Evolutionary conservation across 208 protist species (phyloP), one percentile per base, ranked within the genome.

Genomic region (Jaenimonas drosophilae): DNA sequence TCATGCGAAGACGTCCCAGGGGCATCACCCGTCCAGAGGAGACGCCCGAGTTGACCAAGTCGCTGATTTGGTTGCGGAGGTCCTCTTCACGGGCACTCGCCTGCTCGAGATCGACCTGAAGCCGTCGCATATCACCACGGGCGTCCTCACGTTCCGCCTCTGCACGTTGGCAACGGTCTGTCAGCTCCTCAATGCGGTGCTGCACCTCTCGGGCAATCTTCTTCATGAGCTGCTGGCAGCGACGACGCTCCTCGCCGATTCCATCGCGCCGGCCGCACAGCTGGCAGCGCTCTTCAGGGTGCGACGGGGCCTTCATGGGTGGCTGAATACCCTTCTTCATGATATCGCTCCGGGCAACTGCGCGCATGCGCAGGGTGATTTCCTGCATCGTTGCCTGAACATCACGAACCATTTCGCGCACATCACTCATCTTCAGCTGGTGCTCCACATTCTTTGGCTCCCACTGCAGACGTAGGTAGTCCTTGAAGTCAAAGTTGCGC

Each of bases 321-420:
- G 73, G 85, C 49, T 76, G 58, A 29, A 77, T 41, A 16, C 74
- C 59, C 29, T 73, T 57, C 29, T 68, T 60, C 49, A 94, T 30
- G 20, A 90, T 50, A 6, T 54, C 64, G 45, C 76, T 87, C 21
- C 65, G 41, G 33, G 65, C 19, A 38, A 90, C 49, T 5, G 85
- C 72, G 5, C 60, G 36, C 58, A 88, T 70, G 21, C 85, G 85
- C 40, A 82, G 37, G 38, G 66, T 73, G 27, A 91, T 69, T 54
- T 94, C 81, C 23, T 54, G 20, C 34, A 94, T 49, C n/a, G 70
- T 69, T 25, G 67, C 49, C 14, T 60, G 56, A 12, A 80, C 55
- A 54, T 89, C 78, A 39, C 69, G 63, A 23, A 94, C 20, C 78
- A 94, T 82, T 41, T 85, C 70, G 5, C 65, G 45, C 28, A 94